Conservation (phyloP, 257 asterid genomes). For the Ajuga chamaepitys region DNA sequence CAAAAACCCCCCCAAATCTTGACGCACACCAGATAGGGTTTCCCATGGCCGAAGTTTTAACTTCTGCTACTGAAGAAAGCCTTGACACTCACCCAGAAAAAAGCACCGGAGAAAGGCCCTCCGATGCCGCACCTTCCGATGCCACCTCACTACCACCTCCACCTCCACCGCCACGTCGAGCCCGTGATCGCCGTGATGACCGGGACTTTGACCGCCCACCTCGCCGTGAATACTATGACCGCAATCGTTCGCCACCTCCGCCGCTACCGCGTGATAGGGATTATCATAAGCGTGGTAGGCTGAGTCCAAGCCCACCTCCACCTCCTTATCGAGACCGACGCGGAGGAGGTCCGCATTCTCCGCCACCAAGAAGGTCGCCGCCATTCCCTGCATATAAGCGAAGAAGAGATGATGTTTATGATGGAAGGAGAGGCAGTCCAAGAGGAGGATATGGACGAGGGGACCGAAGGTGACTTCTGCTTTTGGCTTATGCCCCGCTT, state of each 20-base stretch:
- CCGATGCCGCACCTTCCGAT: slow-evolving; percentile 32
- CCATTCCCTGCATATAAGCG: slow-evolving; percentile 23
- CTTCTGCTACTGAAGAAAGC: slow-evolving; percentile 29
- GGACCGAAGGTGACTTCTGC: slow-evolving; percentile 20
- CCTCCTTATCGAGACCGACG: slow-evolving; percentile 17
- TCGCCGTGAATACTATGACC: slow-evolving; percentile 16
- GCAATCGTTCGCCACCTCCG: slow-evolving; percentile 22
- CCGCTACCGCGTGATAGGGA: slow-evolving; percentile 13
- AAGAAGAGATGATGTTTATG: slow-evolving; percentile 59
- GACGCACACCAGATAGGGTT: slow-evolving; percentile 27
- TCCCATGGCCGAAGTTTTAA: slow-evolving; percentile 45
- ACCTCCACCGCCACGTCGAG: slow-evolving; percentile 45
- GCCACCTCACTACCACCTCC: slow-evolving; percentile 62
- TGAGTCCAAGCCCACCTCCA: slow-evolving; percentile 14
- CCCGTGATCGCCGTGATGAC: slow-evolving; percentile 46
- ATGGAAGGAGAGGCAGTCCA: slow-evolving; percentile 36
- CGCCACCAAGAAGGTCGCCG: slow-evolving; percentile 25
- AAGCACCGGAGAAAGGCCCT: slow-evolving; percentile 22
- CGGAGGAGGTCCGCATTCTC: slow-evolving; percentile 40
- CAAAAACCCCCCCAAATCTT: slow-evolving; percentile 19
- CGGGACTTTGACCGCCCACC: slow-evolving; percentile 21
- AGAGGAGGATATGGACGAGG: slow-evolving; percentile 82
- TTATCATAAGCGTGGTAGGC: slow-evolving; percentile 14
- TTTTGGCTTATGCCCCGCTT: background rate
- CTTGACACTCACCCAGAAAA: slow-evolving; percentile 26